Evolutionary conservation across 1,139 yeast genomes (phyloP).

Genomic region (Lodderomyces parapsilosis): DNA sequence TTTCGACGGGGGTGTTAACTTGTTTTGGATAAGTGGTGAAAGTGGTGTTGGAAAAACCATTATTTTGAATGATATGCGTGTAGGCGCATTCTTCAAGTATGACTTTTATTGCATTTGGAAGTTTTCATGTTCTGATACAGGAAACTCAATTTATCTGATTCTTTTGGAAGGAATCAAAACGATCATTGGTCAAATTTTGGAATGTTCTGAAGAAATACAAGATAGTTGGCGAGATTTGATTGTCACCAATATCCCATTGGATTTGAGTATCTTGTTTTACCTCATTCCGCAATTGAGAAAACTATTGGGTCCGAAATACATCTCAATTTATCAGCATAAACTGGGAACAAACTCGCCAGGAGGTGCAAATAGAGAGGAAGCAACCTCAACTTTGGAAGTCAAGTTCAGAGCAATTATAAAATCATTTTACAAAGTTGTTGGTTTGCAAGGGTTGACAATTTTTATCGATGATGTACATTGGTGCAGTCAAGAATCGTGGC

Average conservation of each 20-base stretch:
- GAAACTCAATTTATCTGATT: conserved; percentile 27
- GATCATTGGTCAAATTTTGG: conserved; percentile 42
- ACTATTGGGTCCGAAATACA: conserved; percentile 45
- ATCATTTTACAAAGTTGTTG: conserved; percentile 40
- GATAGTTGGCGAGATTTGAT: conserved; percentile 45
- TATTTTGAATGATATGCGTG: conserved; percentile 41
- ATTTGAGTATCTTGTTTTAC: conserved; percentile 41
- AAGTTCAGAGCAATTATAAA: conserved; percentile 46
- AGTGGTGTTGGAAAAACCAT: conserved; percentile 51
- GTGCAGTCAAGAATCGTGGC: conserved; percentile 34
- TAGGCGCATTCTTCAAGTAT: conserved; percentile 34
- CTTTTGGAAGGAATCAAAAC: conserved; percentile 37
- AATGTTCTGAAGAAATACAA: conserved; percentile 36
- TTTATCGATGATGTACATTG: conserved; percentile 52
- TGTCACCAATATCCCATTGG: conserved; percentile 40
- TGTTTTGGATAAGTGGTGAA: conserved; percentile 42
- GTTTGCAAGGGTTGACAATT: conserved; percentile 44
- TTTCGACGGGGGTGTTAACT: conserved; percentile 22
- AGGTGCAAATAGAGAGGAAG: conserved; percentile 16
- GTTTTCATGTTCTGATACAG: conserved; percentile 31
- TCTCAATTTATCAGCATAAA: conserved; percentile 17
- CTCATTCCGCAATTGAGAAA: conserved; percentile 47
- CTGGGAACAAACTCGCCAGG: conserved; percentile 7
- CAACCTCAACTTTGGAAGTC: conserved; percentile 33
- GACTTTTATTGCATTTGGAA: conserved; percentile 45